Evolutionary conservation across 345 rosid species (phyloP), one percentile per base, ranked within the genome.

Genomic region (Cardamine occulta): DNA sequence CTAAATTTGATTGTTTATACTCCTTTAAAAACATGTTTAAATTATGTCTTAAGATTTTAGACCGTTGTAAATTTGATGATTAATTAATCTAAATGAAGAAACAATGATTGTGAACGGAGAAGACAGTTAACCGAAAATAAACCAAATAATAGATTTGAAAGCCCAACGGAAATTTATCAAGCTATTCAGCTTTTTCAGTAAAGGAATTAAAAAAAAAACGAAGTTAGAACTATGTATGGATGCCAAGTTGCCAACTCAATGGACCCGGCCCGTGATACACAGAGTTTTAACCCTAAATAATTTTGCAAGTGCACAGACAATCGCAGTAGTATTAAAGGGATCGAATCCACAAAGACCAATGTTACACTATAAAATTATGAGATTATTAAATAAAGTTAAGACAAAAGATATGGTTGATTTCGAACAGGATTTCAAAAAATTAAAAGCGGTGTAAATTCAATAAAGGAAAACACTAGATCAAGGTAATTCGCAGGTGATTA

Each of bases 201-300:
- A 21, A 21, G 23, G 23, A 21, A n/a, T n/a, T 28, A 26, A 55
- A 13, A 4, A 51, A 44, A 6, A 44, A 14, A 44, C 1, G 18
- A 44, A 2, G 9, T 56, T 69, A 29, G n/a, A 23, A 31, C 4
- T 21, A 21, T 21, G 23, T 21, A 21, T 21, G 44, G 6, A 17
- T 34, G 73, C 63, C 57, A 39, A 54, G 6, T 10, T 59, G 73
- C 63, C 44, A 39, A 54, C 28, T 58, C 54, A 59, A 59, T 58
- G 57, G 74, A 70, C 48, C 55, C 35, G 11, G 24, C 13, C 26
- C n/a, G n/a, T n/a, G n/a, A n/a, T n/a, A n/a, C n/a, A n/a, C n/a
- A n/a, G n/a, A n/a, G n/a, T n/a, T n/a, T n/a, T n/a, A n/a, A n/a
- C n/a, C n/a, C n/a, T n/a, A n/a, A n/a, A n/a, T n/a, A n/a, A n/a